phyloP scores from a whole-genome alignment of 805 yeast genomes.

The Brettanomyces sp. region DNA sequence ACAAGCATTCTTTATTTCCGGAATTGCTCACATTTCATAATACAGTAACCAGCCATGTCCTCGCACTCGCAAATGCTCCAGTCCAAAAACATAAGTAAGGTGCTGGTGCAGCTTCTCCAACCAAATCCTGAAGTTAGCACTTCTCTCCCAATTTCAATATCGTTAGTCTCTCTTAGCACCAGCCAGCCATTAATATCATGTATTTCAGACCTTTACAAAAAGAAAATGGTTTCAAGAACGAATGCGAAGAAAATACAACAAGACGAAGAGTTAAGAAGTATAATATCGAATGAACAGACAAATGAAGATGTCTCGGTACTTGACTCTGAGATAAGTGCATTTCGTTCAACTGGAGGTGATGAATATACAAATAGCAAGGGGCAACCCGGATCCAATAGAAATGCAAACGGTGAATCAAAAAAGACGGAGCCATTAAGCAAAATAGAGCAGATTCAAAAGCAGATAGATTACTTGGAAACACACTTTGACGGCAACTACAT shows the following conservation, averaged over 20 bases:
- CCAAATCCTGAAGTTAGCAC: constrained; percentile 18
- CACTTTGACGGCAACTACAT: constrained; percentile 18
- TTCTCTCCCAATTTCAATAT: constrained; percentile 19
- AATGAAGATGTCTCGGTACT: neutral
- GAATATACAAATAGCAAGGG: neutral
- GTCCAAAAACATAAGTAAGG: constrained; percentile 16
- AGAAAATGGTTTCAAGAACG: neutral
- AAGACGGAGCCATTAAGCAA: neutral
- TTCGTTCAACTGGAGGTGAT: neutral
- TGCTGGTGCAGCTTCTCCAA: constrained; percentile 20
- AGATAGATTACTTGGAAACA: constrained; percentile 9
- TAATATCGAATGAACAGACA: neutral
- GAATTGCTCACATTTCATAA: no score
- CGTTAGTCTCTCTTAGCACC: constrained; percentile 19
- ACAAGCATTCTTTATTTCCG: no score
- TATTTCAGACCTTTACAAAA: constrained; percentile 5
- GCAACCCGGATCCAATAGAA: neutral
- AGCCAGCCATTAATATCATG: constrained; percentile 25
- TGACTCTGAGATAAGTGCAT: no score
- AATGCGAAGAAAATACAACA: neutral
- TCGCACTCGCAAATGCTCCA: constrained; percentile 17
- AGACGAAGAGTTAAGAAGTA: neutral
- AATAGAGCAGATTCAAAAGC: constrained; percentile 6
- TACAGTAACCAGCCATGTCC: no score
- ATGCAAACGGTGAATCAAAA: neutral